Evolutionary conservation across 2,329 filamentous ascomycete genomes (phyloP).

Genomic region (Furcasterigmium furcatum): DNA sequence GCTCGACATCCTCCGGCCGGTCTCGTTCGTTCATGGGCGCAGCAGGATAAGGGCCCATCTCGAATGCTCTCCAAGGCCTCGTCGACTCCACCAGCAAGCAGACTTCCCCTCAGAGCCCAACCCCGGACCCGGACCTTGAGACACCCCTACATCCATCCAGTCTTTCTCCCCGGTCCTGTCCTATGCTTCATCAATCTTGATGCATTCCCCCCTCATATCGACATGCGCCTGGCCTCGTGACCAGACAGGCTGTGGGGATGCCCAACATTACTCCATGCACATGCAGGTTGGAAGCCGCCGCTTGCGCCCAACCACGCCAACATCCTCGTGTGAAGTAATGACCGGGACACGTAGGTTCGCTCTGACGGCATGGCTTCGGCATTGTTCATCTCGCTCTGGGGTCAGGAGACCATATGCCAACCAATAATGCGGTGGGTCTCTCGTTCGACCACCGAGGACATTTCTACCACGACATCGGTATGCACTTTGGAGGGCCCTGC

Average conservation of each 20-base stretch:
- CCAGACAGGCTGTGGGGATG: background rate
- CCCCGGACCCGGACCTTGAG: background rate
- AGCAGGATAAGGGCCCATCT: too few relatives aligned
- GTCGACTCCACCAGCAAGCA: too few relatives aligned
- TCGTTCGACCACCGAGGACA: too few relatives aligned
- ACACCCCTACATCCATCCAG: too few relatives aligned
- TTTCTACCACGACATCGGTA: too few relatives aligned
- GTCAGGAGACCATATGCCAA: background rate
- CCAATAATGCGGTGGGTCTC: too few relatives aligned
- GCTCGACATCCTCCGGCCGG: too few relatives aligned
- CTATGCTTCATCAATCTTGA: background rate
- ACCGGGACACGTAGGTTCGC: background rate
- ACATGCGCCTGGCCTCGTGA: background rate
- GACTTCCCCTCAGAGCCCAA: too few relatives aligned
- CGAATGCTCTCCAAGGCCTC: too few relatives aligned
- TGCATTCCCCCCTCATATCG: background rate
- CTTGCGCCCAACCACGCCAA: background rate
- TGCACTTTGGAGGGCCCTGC: background rate
- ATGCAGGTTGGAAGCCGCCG: too few relatives aligned
- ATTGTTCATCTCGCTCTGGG: background rate
- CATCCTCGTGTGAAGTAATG: background rate
- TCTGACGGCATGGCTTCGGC: background rate
- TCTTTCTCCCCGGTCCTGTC: too few relatives aligned
- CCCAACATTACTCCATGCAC: background rate
- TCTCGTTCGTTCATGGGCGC: too few relatives aligned